Conservation (phyloP, 2,329 filamentous ascomycete species). For the Talaromyces albobiverticillius region DNA sequence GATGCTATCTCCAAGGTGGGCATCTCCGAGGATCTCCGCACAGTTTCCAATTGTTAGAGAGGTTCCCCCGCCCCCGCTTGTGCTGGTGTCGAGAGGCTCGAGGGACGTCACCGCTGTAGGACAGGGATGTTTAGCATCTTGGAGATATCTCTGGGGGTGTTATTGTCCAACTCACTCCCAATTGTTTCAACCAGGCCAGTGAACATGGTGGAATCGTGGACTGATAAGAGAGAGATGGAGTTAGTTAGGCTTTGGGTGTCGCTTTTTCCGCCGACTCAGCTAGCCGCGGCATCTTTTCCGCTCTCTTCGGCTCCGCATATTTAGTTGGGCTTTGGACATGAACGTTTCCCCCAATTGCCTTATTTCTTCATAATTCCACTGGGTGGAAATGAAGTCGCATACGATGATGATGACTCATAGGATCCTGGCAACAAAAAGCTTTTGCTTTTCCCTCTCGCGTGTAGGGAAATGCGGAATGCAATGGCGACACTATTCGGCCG, state of each 20-base stretch:
- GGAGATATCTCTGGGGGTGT: slow-evolving; percentile 21
- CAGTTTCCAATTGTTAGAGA: slow-evolving; percentile 79
- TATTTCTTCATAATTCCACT: background rate
- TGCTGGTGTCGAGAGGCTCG: slow-evolving; percentile 72
- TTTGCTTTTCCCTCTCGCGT: background rate
- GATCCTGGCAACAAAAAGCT: slow-evolving; percentile 9
- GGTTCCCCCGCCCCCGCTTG: slow-evolving; percentile 71
- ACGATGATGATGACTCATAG: slow-evolving; percentile 23
- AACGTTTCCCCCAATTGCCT: too few species aligned
- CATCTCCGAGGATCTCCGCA: slow-evolving; percentile 76
- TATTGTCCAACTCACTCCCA: slow-evolving; percentile 65
- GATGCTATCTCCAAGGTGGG: slow-evolving; percentile 88
- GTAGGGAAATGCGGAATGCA: slow-evolving; percentile 9
- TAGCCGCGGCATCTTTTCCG: background rate
- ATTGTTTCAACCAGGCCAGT: slow-evolving; percentile 92
- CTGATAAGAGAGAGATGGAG: background rate
- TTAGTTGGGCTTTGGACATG: too few species aligned
- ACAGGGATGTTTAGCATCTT: slow-evolving; percentile 27
- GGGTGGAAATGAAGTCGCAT: background rate
- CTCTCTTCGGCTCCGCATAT: background rate
- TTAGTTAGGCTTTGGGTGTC: too few species aligned
- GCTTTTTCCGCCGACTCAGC: background rate
- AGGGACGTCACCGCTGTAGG: slow-evolving; percentile 76
- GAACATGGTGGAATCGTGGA: slow-evolving; percentile 66
- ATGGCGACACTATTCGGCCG: slow-evolving; percentile 41